Percentiles rank a stretch among this genome's conserved stretches.
phyloP scores from a whole-genome alignment of 140 eudicot species.

The Anethum foeniculum region DNA sequence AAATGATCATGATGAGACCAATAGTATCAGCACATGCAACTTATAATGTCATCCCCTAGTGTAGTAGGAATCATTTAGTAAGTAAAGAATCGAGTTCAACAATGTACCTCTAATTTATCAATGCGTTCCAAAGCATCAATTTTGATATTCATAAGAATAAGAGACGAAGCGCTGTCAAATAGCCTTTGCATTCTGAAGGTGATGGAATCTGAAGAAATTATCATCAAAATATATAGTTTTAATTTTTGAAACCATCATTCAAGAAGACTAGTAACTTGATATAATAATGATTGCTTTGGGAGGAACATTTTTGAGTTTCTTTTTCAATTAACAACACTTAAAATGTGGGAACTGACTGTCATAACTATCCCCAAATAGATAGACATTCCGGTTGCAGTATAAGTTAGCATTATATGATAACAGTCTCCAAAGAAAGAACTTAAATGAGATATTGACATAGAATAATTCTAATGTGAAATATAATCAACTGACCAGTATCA shows the following conservation, averaged over 20 bases:
- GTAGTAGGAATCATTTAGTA: background rate
- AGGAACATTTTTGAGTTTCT: background rate
- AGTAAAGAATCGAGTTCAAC: background rate
- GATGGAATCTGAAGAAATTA: conserved; percentile 44
- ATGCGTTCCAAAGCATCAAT: conserved; percentile 48
- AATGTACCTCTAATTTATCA: conserved; percentile 56
- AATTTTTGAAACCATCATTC: background rate
- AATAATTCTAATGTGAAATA: background rate
- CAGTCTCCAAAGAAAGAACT: background rate
- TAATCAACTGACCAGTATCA: conserved; percentile 52
- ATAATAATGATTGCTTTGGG: background rate
- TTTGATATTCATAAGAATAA: conserved; percentile 50
- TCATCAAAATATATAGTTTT: background rate
- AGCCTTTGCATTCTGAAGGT: conserved; percentile 46
- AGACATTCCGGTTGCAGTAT: background rate
- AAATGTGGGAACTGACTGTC: background rate
- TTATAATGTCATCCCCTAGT: background rate
- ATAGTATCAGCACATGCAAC: background rate
- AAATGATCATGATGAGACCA: background rate
- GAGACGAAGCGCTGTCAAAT: conserved; percentile 38
- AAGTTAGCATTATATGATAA: background rate
- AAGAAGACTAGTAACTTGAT: background rate
- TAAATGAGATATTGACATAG: background rate
- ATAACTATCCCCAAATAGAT: background rate
- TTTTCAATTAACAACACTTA: background rate